These are phyloP conservation scores for Leccinum longicurvipes DNA, from an alignment of 768 basidiomycete genomes.

Conservation along the genomic window DNA sequence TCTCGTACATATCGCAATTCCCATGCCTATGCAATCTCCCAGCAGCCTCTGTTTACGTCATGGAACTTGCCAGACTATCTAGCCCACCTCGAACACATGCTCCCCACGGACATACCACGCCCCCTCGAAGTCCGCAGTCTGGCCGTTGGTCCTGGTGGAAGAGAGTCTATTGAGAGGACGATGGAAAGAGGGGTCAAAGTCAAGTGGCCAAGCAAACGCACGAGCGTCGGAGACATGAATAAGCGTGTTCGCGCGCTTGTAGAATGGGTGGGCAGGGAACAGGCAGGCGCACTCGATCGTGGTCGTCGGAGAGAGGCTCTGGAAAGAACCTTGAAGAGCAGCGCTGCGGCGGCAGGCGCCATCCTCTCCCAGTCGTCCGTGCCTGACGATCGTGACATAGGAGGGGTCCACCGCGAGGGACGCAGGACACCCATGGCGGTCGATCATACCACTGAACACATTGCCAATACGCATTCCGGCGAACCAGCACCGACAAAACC, in stretches of 20 bases:
- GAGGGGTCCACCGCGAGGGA: conserved; percentile 9
- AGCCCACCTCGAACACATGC: conserved; percentile 76
- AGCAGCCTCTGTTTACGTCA: conserved; percentile 74
- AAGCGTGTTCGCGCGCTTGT: conserved; percentile 87
- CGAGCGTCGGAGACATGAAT: conserved; percentile 97
- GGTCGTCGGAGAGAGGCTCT: conserved; percentile 66
- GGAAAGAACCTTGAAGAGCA: conserved; percentile 45
- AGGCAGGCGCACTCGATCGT: conserved; percentile 72
- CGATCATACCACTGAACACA: conserved; percentile 21
- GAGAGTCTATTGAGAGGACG: conserved; percentile 57
- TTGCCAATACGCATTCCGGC: conserved; percentile 13
- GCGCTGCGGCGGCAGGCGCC: conserved; percentile 7
- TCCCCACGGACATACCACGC: conserved; percentile 72
- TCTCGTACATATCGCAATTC: conserved; percentile 73
- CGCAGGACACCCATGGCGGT: conserved; percentile 33
- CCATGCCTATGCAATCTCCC: conserved; percentile 75
- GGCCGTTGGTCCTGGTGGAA: conserved; percentile 39
- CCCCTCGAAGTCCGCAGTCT: conserved; percentile 67
- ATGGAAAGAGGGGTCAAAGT: conserved; percentile 81
- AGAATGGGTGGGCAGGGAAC: conserved; percentile 92
- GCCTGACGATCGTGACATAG: conserved; percentile 16
- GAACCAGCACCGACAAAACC: conserved; percentile 10
- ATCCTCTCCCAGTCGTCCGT: conserved; percentile 5
- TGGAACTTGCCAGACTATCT: conserved; percentile 96
- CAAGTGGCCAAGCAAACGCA: conserved; percentile 91